phyloP scores from a whole-genome alignment of 768 basidiomycete species.

The Xerocomellus chrysenteron region DNA sequence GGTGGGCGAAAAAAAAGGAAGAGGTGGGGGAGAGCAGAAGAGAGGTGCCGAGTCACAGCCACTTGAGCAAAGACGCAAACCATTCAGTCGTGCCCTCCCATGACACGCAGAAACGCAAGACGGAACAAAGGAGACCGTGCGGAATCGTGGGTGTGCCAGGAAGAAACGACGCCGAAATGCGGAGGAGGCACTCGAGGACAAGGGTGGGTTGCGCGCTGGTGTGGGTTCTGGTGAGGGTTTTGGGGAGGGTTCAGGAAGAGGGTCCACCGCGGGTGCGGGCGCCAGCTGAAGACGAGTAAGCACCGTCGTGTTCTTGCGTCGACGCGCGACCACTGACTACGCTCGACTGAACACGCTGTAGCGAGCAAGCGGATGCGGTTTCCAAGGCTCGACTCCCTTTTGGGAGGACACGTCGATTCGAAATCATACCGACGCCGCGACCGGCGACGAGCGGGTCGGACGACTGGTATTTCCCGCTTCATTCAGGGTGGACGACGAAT shows the following conservation, averaged over 20 bases:
- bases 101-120: no score
- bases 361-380: conserved; percentile 64
- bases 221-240: no score
- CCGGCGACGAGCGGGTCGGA: conserved; percentile 29
- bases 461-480: conserved; percentile 34
- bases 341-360: conserved; percentile 17
- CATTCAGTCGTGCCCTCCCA: no score
- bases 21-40: no score
- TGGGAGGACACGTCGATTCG: conserved; percentile 45
- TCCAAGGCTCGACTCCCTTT: conserved; percentile 67
- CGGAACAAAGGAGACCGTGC: no score
- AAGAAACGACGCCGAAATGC: conserved; percentile 61
- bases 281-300: conserved; percentile 53
- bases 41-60: no score
- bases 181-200: conserved; percentile 43
- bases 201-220: conserved; percentile 52
- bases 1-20: no score
- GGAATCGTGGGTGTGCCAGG: conserved; percentile 78
- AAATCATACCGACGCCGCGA: conserved; percentile 34
- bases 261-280: background rate
- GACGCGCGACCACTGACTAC: no score
- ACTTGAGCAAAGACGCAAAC: no score
- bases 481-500: conserved; percentile 19
- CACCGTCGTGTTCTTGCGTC: background rate
- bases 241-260: no score